Evolutionary conservation across 441 rosid species (phyloP).

Genomic region (Jatropha multifida): DNA sequence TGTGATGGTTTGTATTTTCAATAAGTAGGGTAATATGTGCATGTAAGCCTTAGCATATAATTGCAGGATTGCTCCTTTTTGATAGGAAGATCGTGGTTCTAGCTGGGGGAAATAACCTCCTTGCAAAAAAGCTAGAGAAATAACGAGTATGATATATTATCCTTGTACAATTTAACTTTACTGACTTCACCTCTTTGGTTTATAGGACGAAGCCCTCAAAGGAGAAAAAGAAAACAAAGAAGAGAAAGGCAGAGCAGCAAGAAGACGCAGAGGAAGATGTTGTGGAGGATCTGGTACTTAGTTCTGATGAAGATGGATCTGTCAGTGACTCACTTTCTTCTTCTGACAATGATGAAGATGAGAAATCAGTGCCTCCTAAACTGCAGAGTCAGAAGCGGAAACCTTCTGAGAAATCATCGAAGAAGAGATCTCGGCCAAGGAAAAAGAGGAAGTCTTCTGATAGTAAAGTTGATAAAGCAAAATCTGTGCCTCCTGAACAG

Average conservation of each 20-base stretch:
- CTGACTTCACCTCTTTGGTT: not conserved
- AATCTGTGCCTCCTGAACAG: not conserved
- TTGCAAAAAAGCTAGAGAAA: no score
- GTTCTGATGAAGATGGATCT: conserved; percentile 72
- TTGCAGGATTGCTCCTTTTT: no score
- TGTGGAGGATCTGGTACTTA: conserved; percentile 82
- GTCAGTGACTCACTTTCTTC: conserved; percentile 12
- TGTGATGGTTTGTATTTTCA: not conserved
- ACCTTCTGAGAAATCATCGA: not conserved
- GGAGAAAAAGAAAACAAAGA: conserved; percentile 50
- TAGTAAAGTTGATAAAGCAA: conserved; percentile 14
- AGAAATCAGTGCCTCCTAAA: conserved; percentile 8
- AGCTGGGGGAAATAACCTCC: no score
- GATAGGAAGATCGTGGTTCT: no score
- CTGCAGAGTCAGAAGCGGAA: conserved; percentile 34
- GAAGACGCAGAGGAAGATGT: conserved; percentile 68
- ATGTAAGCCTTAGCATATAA: no score
- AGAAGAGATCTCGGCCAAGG: conserved; percentile 30
- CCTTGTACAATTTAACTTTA: no score
- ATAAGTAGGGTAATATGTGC: not conserved
- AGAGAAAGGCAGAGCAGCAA: conserved; percentile 27
- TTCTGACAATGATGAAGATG: conserved; percentile 24
- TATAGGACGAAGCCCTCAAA: conserved; percentile 46
- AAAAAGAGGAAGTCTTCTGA: conserved; percentile 18
- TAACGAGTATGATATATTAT: no score